Percentiles rank a stretch among this genome's conserved stretches.
These are phyloP conservation scores for Dryas alaskensis DNA, from an alignment of 306 rosid species.

Conservation along the genomic window DNA sequence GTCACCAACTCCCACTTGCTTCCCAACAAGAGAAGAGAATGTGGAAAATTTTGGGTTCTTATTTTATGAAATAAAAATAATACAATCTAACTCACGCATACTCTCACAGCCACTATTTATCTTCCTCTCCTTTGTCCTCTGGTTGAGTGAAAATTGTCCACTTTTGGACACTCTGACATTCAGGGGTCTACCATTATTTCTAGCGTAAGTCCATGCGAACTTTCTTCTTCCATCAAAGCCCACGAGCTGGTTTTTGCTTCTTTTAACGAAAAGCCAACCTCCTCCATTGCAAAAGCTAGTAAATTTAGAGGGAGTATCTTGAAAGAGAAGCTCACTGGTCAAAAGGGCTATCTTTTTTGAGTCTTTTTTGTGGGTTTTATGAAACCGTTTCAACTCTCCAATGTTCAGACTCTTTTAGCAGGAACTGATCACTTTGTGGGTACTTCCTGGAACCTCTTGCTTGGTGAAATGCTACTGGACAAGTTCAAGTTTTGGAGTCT, in stretches of 20 bases:
- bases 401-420: conserved; percentile 33
- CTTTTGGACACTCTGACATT: conserved; percentile 71
- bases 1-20: conserved; percentile 76
- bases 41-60: conserved; percentile 42
- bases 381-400: conserved; percentile 32
- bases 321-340: conserved; percentile 49
- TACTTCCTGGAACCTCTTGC: conserved; percentile 35
- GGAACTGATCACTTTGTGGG: conserved; percentile 45
- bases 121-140: conserved; percentile 36
- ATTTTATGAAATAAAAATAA: background rate
- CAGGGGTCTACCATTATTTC: conserved; percentile 36
- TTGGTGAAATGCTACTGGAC: conserved; percentile 33
- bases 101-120: conserved; percentile 28
- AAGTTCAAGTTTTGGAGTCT: conserved; percentile 33
- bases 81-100: background rate
- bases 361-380: conserved; percentile 38
- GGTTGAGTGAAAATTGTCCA: conserved; percentile 36
- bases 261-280: conserved; percentile 45
- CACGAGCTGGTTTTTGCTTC: conserved; percentile 38
- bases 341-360: conserved; percentile 39
- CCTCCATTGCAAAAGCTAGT: conserved; percentile 47
- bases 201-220: conserved; percentile 31
- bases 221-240: conserved; percentile 45
- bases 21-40: conserved; percentile 64
- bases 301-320: conserved; percentile 28